phyloP scores from a whole-genome alignment of 2,329 filamentous ascomycete genomes.

The Beauveria sp. region DNA sequence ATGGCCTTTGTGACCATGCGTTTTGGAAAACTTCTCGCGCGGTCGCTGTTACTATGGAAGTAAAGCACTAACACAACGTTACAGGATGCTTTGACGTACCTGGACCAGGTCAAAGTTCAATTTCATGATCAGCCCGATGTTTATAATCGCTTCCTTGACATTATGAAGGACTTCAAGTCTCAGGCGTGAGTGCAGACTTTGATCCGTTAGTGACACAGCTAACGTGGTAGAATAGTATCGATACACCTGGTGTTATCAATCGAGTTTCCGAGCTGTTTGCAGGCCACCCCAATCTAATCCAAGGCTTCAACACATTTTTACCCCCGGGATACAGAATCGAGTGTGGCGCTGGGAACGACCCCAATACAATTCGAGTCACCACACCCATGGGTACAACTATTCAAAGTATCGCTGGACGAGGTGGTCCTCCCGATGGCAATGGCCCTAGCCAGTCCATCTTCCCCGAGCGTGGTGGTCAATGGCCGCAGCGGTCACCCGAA shows the following conservation, averaged over 20 bases:
- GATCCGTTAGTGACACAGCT: neutral
- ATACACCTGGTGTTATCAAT: conserved; percentile 95
- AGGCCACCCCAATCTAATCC: conserved; percentile 88
- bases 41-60: neutral
- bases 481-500: conserved; percentile 53
- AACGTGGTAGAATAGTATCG: conserved; percentile 55
- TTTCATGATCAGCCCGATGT: conserved; percentile 96
- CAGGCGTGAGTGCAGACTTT: conserved; percentile 60
- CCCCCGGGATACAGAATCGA: conserved; percentile 95
- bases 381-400: conserved; percentile 97
- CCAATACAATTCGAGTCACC: conserved; percentile 92
- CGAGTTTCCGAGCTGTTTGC: conserved; percentile 93
- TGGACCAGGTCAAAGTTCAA: conserved; percentile 97
- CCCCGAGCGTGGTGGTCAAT: conserved; percentile 41
- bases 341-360: conserved; percentile 87
- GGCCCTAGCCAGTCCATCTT: conserved; percentile 38
- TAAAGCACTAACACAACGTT: conserved; percentile 13
- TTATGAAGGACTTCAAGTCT: conserved; percentile 99
- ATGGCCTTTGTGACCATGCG: neutral
- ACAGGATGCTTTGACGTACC: conserved; percentile 76
- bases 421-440: conserved; percentile 37
- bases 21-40: neutral
- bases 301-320: conserved; percentile 96
- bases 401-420: conserved; percentile 64
- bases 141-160: conserved; percentile 93